These are phyloP conservation scores for Staphylotrichum tortipilum DNA, from an alignment of 495 filamentous ascomycete species.

Conservation along the genomic window DNA sequence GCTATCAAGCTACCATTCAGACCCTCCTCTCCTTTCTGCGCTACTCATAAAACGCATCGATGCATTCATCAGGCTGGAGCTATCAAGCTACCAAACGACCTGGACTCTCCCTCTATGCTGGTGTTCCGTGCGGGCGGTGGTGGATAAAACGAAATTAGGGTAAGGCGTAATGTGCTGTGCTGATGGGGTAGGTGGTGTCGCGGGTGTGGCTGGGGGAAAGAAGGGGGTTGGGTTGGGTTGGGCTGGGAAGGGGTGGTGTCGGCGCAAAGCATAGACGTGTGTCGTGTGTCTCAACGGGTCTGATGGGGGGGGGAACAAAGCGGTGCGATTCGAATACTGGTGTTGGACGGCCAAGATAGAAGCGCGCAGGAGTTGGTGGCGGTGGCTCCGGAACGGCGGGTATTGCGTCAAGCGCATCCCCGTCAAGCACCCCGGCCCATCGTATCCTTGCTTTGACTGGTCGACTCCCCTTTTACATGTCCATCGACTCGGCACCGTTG, in stretches of 20 bases:
- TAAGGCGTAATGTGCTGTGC: constrained; percentile 24
- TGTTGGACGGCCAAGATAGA: not conserved
- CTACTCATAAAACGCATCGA: constrained; percentile 7
- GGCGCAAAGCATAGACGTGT: constrained; percentile 19
- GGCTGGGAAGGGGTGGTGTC: constrained; percentile 5
- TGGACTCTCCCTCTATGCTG: constrained; percentile 22
- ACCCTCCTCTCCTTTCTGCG: constrained; percentile 18
- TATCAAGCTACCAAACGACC: constrained; percentile 45
- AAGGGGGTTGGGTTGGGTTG: no score
- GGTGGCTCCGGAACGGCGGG: not conserved
- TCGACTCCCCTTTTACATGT: constrained; percentile 82
- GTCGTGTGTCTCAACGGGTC: constrained; percentile 8
- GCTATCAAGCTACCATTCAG: constrained; percentile 46
- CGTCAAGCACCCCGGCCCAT: not conserved
- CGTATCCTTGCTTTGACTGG: not conserved
- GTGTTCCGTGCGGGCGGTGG: constrained; percentile 18
- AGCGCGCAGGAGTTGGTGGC: not conserved
- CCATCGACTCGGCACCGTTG: constrained; percentile 90
- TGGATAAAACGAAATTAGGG: constrained; percentile 35
- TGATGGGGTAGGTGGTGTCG: constrained; percentile 13
- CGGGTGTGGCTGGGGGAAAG: constrained; percentile 9
- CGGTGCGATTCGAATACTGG: not conserved
- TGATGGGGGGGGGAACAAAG: not conserved
- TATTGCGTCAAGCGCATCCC: not conserved
- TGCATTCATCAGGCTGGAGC: constrained; percentile 37